Conservation (phyloP, 2,329 filamentous ascomycete species). For the Elsinoe necatrix region DNA sequence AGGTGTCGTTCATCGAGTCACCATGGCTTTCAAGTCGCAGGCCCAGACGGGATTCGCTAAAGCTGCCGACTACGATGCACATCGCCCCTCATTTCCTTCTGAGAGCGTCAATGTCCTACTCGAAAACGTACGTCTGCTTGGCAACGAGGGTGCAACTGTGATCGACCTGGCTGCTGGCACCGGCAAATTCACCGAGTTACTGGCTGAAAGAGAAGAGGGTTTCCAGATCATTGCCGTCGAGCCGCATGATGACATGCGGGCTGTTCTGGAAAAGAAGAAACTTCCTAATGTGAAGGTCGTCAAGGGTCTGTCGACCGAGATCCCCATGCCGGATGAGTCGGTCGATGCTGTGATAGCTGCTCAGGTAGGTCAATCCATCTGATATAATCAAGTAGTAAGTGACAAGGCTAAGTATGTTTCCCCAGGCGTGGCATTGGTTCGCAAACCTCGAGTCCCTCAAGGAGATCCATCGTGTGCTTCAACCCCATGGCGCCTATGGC, state of each 20-base stretch:
- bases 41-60: conserved; percentile 52
- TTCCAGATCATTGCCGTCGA: conserved; percentile 56
- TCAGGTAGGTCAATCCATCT: conserved; percentile 46
- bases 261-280: conserved; percentile 50
- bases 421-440: conserved; percentile 50
- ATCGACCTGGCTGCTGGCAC: conserved; percentile 61
- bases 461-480: conserved; percentile 60
- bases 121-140: conserved; percentile 44
- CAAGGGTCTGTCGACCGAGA: conserved; percentile 50
- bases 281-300: conserved; percentile 48
- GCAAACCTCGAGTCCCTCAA: conserved; percentile 52
- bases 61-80: conserved; percentile 55
- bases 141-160: conserved; percentile 39
- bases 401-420: conserved; percentile 17
- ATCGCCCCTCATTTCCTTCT: conserved; percentile 59
- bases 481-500: conserved; percentile 52
- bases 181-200: conserved; percentile 59
- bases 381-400: background rate
- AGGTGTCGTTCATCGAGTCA: background rate
- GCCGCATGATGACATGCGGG: conserved; percentile 59
- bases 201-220: conserved; percentile 50
- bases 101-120: conserved; percentile 53
- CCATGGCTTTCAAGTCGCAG: conserved; percentile 21
- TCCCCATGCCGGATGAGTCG: conserved; percentile 49
- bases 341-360: conserved; percentile 59